Percentiles rank a stretch among this genome's conserved stretches.
These are phyloP conservation scores for Cucumis cinereus DNA, from an alignment of 306 rosid genomes.

Conservation along the genomic window DNA sequence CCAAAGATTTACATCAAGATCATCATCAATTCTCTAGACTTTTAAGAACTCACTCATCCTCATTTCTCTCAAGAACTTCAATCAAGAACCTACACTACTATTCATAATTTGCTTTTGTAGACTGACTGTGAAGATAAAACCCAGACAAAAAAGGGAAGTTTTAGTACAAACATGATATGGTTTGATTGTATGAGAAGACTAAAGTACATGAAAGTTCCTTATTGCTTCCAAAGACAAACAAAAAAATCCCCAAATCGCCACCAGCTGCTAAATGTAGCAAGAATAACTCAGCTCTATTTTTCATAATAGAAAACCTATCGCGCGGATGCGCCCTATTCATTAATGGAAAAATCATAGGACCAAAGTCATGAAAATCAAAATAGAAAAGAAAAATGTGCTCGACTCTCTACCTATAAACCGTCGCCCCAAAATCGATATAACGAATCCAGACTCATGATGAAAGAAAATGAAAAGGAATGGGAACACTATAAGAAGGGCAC, in stretches of 20 bases:
- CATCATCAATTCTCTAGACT: not conserved
- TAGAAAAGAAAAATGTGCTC: not conserved
- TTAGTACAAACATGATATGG: not conserved
- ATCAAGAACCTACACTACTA: not conserved
- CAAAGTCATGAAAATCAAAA: constrained; percentile 21
- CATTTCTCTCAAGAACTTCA: not conserved
- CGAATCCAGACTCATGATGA: not conserved
- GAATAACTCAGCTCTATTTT: constrained; percentile 7
- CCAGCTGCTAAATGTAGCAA: constrained; percentile 32
- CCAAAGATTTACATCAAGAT: not conserved
- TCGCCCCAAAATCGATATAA: constrained; percentile 1
- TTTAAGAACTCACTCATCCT: not conserved
- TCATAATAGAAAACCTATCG: constrained; percentile 11
- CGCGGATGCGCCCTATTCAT: constrained; percentile 5
- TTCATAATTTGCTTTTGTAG: not conserved
- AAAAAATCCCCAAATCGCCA: constrained; percentile 22
- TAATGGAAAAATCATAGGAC: constrained; percentile 4
- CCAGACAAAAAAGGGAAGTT: not conserved
- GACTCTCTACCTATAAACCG: constrained; percentile 1
- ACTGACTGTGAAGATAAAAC: not conserved
- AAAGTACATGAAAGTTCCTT: constrained; percentile 2
- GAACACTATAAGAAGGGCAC: not conserved
- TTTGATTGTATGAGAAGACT: not conserved
- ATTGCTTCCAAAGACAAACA: not conserved
- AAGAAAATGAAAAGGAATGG: not conserved